Evolutionary conservation across 2,329 filamentous ascomycete species (phyloP), one percentile per base, ranked within the genome.

Genomic region (Penicillium sp.): DNA sequence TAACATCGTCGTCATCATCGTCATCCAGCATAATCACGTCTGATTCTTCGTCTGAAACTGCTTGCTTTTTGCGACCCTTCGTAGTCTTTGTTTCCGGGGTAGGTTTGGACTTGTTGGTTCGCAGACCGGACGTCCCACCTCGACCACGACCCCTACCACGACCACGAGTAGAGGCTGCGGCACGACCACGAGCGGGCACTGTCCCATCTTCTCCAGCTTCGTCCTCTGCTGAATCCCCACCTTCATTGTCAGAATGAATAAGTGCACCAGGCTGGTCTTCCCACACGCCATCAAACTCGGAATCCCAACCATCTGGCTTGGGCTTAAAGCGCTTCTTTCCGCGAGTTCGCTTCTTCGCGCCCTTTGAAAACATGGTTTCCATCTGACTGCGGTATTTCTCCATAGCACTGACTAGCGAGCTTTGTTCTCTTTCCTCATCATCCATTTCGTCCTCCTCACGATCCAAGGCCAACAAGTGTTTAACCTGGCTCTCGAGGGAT

Each of bases 251-350:
- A 3, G 78, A 78, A 57, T 77, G 77, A 45, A 86, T 80, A 6
- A 86, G 73, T 1, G 88, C 90, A 8, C 84, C 87, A 0, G 89
- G 85, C 58, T 91, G 86, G 48, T 94, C 89, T 59, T 89, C 89
- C 93, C 93, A 97, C 50, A 83, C 82, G 0, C 93, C 94, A 50
- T 96, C 89, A 27, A 93, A 78, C 63, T 97, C 93, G n/a, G 86
- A 90, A 69, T 97, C 91, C 92, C 93, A 97, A 2, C 81, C 82
- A 12, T 85, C 83, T 1, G 93, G 93, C 71, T 87, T 90, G 0
- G 90, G 87, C 71, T 90, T 93, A 59, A 90, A 80, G 62, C 80
- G 85, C 68, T 80, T 84, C 67, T 81, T 82, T 43, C 79, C 71
- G 50, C 75, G 65, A 64, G 69, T 71, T 48, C 79, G 80, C 74